Conservation (phyloP, 2,329 filamentous ascomycete genomes). For the Trichoderma koningiopsis region DNA sequence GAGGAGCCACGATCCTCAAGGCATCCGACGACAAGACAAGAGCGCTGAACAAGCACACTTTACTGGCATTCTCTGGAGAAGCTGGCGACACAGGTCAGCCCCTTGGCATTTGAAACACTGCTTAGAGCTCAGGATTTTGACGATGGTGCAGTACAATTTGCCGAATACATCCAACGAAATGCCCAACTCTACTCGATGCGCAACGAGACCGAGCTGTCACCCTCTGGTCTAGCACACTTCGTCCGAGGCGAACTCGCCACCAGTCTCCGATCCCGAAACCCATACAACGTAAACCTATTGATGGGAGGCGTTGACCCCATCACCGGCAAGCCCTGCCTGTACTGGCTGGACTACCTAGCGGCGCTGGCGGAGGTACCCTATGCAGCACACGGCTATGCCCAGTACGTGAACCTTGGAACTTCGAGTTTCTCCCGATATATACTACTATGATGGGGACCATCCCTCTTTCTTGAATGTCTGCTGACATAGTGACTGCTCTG, state of each 20-base stretch:
- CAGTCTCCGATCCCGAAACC: conserved; percentile 86
- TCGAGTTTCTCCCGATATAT: neutral
- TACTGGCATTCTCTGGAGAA: conserved; percentile 95
- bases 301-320: conserved; percentile 93
- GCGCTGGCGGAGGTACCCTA: conserved; percentile 87
- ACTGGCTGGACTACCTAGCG: conserved; percentile 97
- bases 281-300: conserved; percentile 95
- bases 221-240: conserved; percentile 86
- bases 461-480: neutral
- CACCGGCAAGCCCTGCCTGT: conserved; percentile 85
- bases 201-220: conserved; percentile 89
- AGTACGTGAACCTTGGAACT: conserved; percentile 58
- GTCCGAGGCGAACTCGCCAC: conserved; percentile 91
- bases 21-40: conserved; percentile 95
- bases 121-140: conserved; percentile 30
- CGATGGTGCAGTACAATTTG: conserved; percentile 80
- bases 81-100: conserved; percentile 85
- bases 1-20: conserved; percentile 95
- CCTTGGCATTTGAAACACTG: neutral
- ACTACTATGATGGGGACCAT: neutral
- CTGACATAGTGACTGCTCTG: conserved; percentile 15
- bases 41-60: conserved; percentile 85
- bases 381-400: conserved; percentile 95
- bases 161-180: conserved; percentile 99
- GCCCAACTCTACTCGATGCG: conserved; percentile 98